These are phyloP conservation scores for Lentinula lateritia DNA, from an alignment of 768 basidiomycete species.

Conservation along the genomic window DNA sequence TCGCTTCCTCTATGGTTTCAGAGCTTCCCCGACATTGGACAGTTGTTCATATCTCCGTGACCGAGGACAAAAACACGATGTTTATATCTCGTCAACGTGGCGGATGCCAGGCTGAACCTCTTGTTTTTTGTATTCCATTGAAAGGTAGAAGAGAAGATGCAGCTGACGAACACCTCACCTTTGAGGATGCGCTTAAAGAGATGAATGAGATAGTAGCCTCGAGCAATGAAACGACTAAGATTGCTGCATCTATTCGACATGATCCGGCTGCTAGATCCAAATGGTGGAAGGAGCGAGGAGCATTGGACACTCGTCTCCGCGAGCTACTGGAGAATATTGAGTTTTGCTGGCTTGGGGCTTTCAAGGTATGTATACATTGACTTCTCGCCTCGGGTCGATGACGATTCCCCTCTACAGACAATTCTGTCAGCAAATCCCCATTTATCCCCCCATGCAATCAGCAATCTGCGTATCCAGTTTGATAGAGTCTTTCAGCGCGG, in stretches of 20 bases:
- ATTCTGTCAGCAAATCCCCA: constrained; percentile 49
- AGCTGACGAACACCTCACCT: constrained; percentile 67
- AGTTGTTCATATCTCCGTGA: constrained; percentile 76
- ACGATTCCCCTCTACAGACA: constrained; percentile 34
- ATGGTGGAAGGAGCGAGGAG: constrained; percentile 85
- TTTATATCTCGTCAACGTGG: constrained; percentile 77
- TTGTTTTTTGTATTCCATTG: constrained; percentile 87
- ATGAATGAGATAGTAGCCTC: constrained; percentile 72
- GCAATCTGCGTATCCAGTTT: constrained; percentile 58
- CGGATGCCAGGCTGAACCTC: constrained; percentile 36
- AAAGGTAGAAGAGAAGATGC: constrained; percentile 71
- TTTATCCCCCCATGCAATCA: constrained; percentile 38
- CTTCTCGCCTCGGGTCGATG: not conserved
- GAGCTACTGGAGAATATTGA: constrained; percentile 81
- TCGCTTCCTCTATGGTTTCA: constrained; percentile 35
- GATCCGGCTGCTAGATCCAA: constrained; percentile 56
- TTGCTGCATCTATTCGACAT: constrained; percentile 67
- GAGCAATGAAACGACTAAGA: constrained; percentile 72
- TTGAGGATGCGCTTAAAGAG: constrained; percentile 68
- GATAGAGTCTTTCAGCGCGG: constrained; percentile 72
- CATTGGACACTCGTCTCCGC: constrained; percentile 72
- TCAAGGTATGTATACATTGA: constrained; percentile 62
- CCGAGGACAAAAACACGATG: constrained; percentile 77
- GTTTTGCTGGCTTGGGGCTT: constrained; percentile 95
- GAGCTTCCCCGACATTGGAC: constrained; percentile 76